Conservation (phyloP, 2,329 filamentous ascomycete species). For the Acrodontium crateriforme region DNA sequence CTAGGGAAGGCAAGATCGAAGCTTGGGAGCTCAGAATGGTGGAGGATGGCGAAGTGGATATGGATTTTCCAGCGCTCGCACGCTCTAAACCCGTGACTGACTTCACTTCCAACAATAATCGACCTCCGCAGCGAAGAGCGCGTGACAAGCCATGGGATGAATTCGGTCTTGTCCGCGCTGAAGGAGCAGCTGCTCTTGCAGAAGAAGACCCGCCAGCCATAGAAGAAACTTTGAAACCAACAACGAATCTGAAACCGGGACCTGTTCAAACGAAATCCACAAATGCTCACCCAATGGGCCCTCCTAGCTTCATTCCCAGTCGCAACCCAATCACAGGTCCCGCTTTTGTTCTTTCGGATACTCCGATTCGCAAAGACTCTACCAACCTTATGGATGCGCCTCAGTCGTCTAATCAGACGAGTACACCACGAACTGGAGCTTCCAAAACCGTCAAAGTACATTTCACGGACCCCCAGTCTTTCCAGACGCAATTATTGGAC, state of each 20-base stretch:
- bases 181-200: conserved; percentile 48
- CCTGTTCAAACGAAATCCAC: conserved; percentile 19
- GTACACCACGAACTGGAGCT: conserved; percentile 32
- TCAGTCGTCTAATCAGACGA: conserved; percentile 27
- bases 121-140: conserved; percentile 47
- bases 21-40: conserved; percentile 75
- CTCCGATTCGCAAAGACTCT: conserved; percentile 28
- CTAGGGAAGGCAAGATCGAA: conserved; percentile 61
- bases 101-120: conserved; percentile 67
- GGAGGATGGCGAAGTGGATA: conserved; percentile 70
- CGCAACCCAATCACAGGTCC: conserved; percentile 38
- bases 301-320: conserved; percentile 25
- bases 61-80: conserved; percentile 68
- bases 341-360: conserved; percentile 28
- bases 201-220: conserved; percentile 52
- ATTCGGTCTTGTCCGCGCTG: conserved; percentile 62
- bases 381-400: conserved; percentile 31
- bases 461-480: conserved; percentile 51
- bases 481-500: conserved; percentile 56
- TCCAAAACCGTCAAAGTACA: conserved; percentile 49
- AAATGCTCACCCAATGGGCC: conserved; percentile 7
- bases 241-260: conserved; percentile 18
- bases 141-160: conserved; percentile 70
- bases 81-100: conserved; percentile 60
- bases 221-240: too few species aligned